A percentile compares a stretch with the other conserved stretches of the same genome.
Conservation (phyloP, 164 flowering plant genomes). For the Aristolochia californica region DNA sequence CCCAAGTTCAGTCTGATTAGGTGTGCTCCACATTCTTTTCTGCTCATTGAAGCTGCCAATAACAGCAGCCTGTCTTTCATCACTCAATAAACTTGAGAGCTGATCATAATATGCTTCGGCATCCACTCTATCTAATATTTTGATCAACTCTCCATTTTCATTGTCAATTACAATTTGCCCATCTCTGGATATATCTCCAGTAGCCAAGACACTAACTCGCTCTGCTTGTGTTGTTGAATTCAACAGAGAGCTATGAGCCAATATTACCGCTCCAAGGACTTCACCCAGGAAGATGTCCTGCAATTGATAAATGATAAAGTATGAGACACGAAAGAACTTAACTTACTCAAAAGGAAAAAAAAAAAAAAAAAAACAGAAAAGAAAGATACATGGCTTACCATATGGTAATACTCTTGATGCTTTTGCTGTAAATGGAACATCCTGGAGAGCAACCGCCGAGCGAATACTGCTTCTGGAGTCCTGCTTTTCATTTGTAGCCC, state of each 20-base stretch:
- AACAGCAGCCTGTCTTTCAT: slow-evolving; percentile 53
- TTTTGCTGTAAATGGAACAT: slow-evolving; percentile 29
- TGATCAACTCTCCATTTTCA: slow-evolving; percentile 37
- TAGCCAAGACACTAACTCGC: slow-evolving; percentile 38
- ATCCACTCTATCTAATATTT: slow-evolving; percentile 37
- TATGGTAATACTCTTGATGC: slow-evolving; percentile 47
- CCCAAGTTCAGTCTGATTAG: slow-evolving; percentile 11
- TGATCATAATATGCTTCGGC: slow-evolving; percentile 35
- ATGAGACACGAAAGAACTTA: not conserved
- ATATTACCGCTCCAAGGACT: slow-evolving; percentile 58
- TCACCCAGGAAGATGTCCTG: slow-evolving; percentile 81
- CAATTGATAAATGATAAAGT: slow-evolving; percentile 6
- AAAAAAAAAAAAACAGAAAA: not conserved
- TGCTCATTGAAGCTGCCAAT: slow-evolving; percentile 67
- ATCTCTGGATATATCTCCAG: slow-evolving; percentile 51
- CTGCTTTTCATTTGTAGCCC: slow-evolving; percentile 18
- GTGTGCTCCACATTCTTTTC: slow-evolving; percentile 47
- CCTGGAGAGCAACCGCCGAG: slow-evolving; percentile 36
- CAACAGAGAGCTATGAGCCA: slow-evolving; percentile 33
- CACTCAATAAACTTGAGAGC: slow-evolving; percentile 35
- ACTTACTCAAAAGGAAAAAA: not conserved
- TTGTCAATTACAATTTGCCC: slow-evolving; percentile 43
- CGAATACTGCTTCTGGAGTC: slow-evolving; percentile 62
- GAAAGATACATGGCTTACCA: slow-evolving; percentile 31
- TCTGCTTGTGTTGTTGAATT: slow-evolving; percentile 22